Percentiles rank a stretch among this genome's conserved stretches.
phyloP scores from a whole-genome alignment of 179 eudicot species.

The Camellia oleifera region DNA sequence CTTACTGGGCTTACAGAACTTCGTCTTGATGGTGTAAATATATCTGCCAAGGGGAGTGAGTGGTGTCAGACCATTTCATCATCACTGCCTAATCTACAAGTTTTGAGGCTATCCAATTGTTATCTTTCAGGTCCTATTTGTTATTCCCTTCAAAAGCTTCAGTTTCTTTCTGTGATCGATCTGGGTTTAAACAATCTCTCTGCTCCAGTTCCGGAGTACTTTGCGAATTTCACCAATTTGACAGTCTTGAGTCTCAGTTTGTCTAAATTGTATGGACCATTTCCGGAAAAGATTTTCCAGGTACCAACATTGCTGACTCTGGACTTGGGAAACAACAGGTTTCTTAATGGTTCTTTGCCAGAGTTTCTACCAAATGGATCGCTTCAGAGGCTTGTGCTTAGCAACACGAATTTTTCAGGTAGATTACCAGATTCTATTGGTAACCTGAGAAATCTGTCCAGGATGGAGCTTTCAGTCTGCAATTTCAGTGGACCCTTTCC shows the following conservation, averaged over 20 bases:
- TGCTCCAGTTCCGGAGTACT: too few species aligned
- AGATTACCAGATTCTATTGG: slow-evolving; percentile 40
- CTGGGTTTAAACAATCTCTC: too few species aligned
- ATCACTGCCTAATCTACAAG: too few species aligned
- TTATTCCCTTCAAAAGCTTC: too few species aligned
- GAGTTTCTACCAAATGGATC: slow-evolving; percentile 24
- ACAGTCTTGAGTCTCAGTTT: background rate
- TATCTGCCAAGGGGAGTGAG: too few species aligned
- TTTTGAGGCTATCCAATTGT: too few species aligned
- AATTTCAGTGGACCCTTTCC: slow-evolving; percentile 45
- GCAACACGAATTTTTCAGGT: slow-evolving; percentile 40
- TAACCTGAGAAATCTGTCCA: slow-evolving; percentile 28
- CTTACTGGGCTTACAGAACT: too few species aligned
- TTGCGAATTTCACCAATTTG: too few species aligned
- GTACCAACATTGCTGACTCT: slow-evolving; percentile 34
- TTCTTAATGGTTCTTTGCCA: slow-evolving; percentile 42
- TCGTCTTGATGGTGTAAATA: too few species aligned
- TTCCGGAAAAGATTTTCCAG: slow-evolving; percentile 41
- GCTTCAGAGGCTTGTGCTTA: slow-evolving; percentile 31
- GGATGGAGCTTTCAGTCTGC: slow-evolving; percentile 36
- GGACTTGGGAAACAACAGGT: slow-evolving; percentile 33
- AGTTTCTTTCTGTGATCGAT: too few species aligned
- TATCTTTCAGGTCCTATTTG: too few species aligned
- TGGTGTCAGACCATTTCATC: too few species aligned
- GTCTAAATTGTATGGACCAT: slow-evolving; percentile 35